Evolutionary conservation across 441 rosid species (phyloP), one percentile per base, ranked within the genome.

Genomic region (Gossypium davidsonii): DNA sequence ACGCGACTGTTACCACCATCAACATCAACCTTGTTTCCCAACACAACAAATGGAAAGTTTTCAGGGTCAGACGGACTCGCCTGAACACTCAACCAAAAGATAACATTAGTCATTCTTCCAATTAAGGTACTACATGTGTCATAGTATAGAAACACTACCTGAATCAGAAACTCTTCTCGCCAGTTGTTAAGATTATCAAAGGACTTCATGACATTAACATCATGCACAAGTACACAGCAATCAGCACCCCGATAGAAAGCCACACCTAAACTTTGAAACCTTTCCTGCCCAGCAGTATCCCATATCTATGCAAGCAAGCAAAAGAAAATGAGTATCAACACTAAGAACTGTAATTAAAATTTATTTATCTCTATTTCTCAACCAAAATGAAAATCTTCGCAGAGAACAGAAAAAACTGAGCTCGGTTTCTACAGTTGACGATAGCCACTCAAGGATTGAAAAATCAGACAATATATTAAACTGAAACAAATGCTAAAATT

Each of bases 61-160:
- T 93, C 96, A 67, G 95, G 94, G 77, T 93, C 98, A 18, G 93
- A 81, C 58, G 97, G 94, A 72, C 90, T 88, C 12, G 95, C 98
- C 95, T 93, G 85, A 76, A 72, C 71, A 79, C 58, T 11, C 49
- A 67, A 48, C 23, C 17, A 14, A 65, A 9, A 14, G 12, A 37
- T 14, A 18, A 46, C 11, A 67, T 28, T 55, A 77, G 76, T 69
- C 37, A 15, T 12, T 44, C 44, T 12, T 52, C 60, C 58, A 23
- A 28, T n/a, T 14, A 6, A 57, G 21, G 7, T 15, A 11, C 25
- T 46, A 18, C 7, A 34, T 6, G 15, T 26, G 53, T 23, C 17
- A 64, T 23, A 48, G 42, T 31, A 58, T 49, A 21, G 49, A 70
- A 39, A 48, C 20, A 17, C 23, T 70, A 91, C 94, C 93, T 92